phyloP scores from a whole-genome alignment of 140 eudicot genomes.

The Oenanthe javanica region DNA sequence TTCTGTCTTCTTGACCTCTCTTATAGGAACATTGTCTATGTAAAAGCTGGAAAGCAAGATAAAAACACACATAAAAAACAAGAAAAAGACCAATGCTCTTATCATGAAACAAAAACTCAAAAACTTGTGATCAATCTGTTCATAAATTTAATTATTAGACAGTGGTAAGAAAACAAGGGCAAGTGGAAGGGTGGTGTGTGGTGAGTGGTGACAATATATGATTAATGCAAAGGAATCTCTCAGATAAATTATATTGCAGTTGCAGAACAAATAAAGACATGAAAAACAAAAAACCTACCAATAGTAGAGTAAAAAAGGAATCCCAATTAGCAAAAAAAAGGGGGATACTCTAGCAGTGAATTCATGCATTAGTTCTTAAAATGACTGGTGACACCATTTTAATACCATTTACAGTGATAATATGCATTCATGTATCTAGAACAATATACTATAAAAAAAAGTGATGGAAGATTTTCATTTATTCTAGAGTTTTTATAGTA shows the following conservation, averaged over 20 bases:
- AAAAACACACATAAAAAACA: conserved; percentile 13
- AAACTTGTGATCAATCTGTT: conserved; percentile 15
- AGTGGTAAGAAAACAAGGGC: neutral
- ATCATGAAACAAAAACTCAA: neutral
- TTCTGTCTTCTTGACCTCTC: conserved; percentile 74
- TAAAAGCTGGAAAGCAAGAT: conserved; percentile 60
- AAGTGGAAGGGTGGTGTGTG: no score
- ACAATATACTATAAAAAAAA: conserved; percentile 12
- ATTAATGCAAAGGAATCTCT: conserved; percentile 8
- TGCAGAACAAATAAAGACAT: neutral
- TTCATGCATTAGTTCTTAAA: neutral
- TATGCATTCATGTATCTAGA: neutral
- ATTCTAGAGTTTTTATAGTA: no score
- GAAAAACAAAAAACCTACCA: neutral
- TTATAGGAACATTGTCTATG: conserved; percentile 68
- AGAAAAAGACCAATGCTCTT: conserved; percentile 7
- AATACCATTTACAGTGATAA: neutral
- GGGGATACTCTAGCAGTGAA: neutral
- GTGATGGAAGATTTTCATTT: neutral
- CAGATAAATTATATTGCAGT: neutral
- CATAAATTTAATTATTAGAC: neutral
- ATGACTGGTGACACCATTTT: neutral
- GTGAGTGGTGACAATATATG: neutral
- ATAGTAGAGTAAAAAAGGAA: neutral
- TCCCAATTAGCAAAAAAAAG: neutral